A percentile compares a stretch with the other conserved stretches of the same genome.
phyloP scores from a whole-genome alignment of 1,284 basidiomycete species.

The Cutaneotrichosporon sp. region DNA sequence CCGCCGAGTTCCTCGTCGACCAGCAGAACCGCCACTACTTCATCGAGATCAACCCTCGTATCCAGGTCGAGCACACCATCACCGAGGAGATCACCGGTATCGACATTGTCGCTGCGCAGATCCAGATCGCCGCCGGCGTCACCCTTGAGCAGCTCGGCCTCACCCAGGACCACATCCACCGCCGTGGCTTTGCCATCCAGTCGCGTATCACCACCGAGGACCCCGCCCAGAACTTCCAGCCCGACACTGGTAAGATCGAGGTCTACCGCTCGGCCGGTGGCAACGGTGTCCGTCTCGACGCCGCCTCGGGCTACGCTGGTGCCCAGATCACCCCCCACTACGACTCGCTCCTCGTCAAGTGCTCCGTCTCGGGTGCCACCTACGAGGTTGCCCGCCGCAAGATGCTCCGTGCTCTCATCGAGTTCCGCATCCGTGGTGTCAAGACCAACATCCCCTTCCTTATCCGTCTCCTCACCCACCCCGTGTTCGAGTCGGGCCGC shows the following conservation, averaged over 20 bases:
- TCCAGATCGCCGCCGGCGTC: constrained; percentile 97
- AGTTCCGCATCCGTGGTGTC: constrained; percentile 99
- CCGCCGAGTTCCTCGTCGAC: constrained; percentile 95
- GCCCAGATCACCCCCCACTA: constrained; percentile 99
- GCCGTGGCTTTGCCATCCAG: constrained; percentile 97
- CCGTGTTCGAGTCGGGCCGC: constrained; percentile 91
- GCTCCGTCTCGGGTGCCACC: constrained; percentile 92
- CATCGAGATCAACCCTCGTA: constrained; percentile 98
- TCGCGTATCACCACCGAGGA: constrained; percentile 99
- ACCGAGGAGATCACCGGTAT: constrained; percentile 99
- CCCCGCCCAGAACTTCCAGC: constrained; percentile 86
- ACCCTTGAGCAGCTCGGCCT: constrained; percentile 93
- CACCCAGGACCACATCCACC: constrained; percentile 94
- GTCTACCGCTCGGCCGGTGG: constrained; percentile 98
- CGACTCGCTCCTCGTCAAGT: constrained; percentile 97
- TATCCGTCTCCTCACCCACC: constrained; percentile 97
- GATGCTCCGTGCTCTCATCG: constrained; percentile 97
- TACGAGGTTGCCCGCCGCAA: constrained; percentile 98
- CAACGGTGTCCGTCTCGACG: constrained; percentile 97
- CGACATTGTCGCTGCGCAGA: constrained; percentile 97
- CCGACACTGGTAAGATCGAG: constrained; percentile 98
- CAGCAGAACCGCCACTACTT: constrained; percentile 95
- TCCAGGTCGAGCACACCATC: constrained; percentile 98
- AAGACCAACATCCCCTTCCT: constrained; percentile 99
- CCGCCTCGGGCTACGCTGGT: constrained; percentile 96